These are phyloP conservation scores for Penicillium sp. DNA, from an alignment of 2,329 filamentous ascomycete species.

Conservation along the genomic window DNA sequence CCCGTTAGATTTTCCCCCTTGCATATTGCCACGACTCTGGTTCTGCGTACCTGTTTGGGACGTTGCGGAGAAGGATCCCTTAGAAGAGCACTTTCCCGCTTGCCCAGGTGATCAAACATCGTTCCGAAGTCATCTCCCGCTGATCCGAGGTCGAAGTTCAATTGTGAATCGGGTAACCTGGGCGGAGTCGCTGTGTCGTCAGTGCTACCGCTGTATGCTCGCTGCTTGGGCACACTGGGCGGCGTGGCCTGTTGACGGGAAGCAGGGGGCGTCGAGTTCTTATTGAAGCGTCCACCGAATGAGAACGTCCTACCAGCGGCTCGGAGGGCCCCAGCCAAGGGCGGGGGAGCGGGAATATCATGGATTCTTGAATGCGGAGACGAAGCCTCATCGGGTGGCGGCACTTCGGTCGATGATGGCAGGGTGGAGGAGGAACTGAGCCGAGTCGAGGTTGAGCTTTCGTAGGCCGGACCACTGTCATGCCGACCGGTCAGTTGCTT, in stretches of 20 bases:
- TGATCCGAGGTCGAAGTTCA: slow-evolving; percentile 38
- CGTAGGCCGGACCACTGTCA: slow-evolving; percentile 53
- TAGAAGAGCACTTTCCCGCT: slow-evolving; percentile 31
- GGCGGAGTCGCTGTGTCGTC: slow-evolving; percentile 55
- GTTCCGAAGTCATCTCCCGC: slow-evolving; percentile 50
- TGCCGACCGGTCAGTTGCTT: slow-evolving; percentile 39
- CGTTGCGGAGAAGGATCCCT: slow-evolving; percentile 27
- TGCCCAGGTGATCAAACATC: slow-evolving; percentile 54
- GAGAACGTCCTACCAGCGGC: slow-evolving; percentile 57
- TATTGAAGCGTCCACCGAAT: slow-evolving; percentile 50
- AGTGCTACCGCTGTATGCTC: slow-evolving; percentile 55
- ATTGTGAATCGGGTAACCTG: slow-evolving; percentile 50
- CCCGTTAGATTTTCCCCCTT: slow-evolving; percentile 22
- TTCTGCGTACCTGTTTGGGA: slow-evolving; percentile 25
- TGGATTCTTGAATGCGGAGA: slow-evolving; percentile 43
- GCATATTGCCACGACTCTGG: neutral
- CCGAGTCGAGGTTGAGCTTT: slow-evolving; percentile 53
- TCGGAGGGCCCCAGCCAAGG: slow-evolving; percentile 43
- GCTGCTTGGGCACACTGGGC: slow-evolving; percentile 38
- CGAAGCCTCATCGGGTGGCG: slow-evolving; percentile 42
- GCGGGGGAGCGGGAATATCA: slow-evolving; percentile 46
- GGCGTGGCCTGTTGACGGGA: slow-evolving; percentile 28
- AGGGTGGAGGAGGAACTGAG: slow-evolving; percentile 59
- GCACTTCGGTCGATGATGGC: slow-evolving; percentile 56
- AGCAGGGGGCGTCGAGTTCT: slow-evolving; percentile 27